Evolutionary conservation across 1,284 basidiomycete species (phyloP), one percentile per base, ranked within the genome.

Genomic region (Coniophora puteana): DNA sequence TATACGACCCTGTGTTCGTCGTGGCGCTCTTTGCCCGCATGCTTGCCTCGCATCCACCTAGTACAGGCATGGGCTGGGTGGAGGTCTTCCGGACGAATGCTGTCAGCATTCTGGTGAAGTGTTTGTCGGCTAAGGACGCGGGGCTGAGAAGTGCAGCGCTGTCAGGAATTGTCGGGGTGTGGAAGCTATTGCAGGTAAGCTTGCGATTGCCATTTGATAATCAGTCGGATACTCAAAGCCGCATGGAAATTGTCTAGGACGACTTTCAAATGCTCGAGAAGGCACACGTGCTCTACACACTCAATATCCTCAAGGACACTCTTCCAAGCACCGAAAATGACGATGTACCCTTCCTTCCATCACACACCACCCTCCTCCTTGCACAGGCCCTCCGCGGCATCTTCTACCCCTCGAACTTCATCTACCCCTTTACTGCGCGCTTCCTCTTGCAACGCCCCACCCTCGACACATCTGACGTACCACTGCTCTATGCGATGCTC

Each of bases 1-100:
- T 85, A 18, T 97, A 95, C 52, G 93, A 97, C 55, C 92, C 93
- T 1, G 61, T 84, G 1, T 90, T 95, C 57, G 61, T 93, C 10
- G 63, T 89, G 24, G 66, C 84, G 6, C 65, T 95, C 10, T 76
- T 85, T 28, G 73, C 75, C 1, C 76, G 83, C 39, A 74, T 80
- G 50, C 65, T 93, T 21, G 60, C 66, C 0, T 78, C 83, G 24
- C 67, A 68, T 34, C 71, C 67, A 11, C 78, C 82, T n/a, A n/a
- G n/a, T n/a, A n/a, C n/a, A n/a, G n/a, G 44, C 17, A 10, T 41
- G 27, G 10, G 45, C n/a, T 96, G 92, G 92, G 83, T 96, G 10
- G 82, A 90, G 51, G 59, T 97, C 6, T 82, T 93, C 57, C 69
- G 91, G 44, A 89, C 84, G 14, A 94, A 95, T 51, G 71, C 84